Evolutionary conservation across 768 basidiomycete genomes (phyloP).

Genomic region (Boletellus ananiceps): DNA sequence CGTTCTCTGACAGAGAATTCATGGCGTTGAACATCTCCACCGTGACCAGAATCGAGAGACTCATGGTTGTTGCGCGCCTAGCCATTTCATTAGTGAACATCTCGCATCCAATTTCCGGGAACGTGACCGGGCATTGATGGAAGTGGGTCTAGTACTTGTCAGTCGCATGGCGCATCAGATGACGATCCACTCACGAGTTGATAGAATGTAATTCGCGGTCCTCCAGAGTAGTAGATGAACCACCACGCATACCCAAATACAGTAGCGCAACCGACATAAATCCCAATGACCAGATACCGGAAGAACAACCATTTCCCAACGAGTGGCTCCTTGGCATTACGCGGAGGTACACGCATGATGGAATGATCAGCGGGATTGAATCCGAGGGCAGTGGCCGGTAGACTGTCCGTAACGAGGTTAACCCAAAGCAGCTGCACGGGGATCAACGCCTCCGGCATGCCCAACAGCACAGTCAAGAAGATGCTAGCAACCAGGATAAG

Average conservation of each 20-base stretch:
- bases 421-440: constrained; percentile 98
- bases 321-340: constrained; percentile 86
- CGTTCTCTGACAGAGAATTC: constrained; percentile 98
- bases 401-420: constrained; percentile 94
- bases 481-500: constrained; percentile 49
- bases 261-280: constrained; percentile 91
- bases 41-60: constrained; percentile 91
- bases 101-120: constrained; percentile 89
- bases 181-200: constrained; percentile 68
- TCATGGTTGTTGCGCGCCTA: constrained; percentile 90
- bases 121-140: constrained; percentile 79
- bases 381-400: constrained; percentile 94
- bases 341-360: constrained; percentile 93
- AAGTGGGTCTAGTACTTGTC: constrained; percentile 72
- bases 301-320: constrained; percentile 93
- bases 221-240: constrained; percentile 88
- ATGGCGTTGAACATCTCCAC: constrained; percentile 98
- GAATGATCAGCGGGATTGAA: constrained; percentile 97
- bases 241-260: constrained; percentile 99
- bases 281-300: constrained; percentile 89
- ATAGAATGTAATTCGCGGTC: constrained; percentile 90
- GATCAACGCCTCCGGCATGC: constrained; percentile 99
- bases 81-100: constrained; percentile 93
- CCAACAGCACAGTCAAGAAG: constrained; percentile 93
- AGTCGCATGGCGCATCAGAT: constrained; percentile 1